Percentiles rank a stretch among this genome's conserved stretches.
Evolutionary conservation across 2,329 filamentous ascomycete genomes (phyloP).

Genomic region (Coniochaeta sp.): DNA sequence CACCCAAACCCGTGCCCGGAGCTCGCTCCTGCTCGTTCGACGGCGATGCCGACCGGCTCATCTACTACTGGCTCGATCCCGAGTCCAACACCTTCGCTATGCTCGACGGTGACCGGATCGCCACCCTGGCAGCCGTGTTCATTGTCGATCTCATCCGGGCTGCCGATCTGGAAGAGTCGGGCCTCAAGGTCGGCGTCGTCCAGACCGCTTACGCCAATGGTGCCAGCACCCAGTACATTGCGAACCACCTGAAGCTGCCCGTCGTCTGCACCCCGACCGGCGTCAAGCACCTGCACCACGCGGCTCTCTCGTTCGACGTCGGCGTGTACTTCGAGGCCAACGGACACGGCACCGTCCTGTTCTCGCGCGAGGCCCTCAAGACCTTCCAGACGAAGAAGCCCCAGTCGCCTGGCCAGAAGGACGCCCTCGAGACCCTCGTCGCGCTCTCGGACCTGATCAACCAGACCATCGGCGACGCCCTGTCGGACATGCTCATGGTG

Average conservation of each 20-base stretch:
- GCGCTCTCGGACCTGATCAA: slow-evolving; percentile 91
- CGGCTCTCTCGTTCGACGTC: slow-evolving; percentile 89
- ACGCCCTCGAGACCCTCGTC: slow-evolving; percentile 76
- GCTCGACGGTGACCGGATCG: slow-evolving; percentile 93
- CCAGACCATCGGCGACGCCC: slow-evolving; percentile 92
- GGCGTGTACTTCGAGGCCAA: slow-evolving; percentile 99
- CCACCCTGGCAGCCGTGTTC: slow-evolving; percentile 87
- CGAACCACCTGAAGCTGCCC: slow-evolving; percentile 79
- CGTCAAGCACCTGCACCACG: slow-evolving; percentile 96
- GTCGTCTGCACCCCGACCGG: slow-evolving; percentile 92
- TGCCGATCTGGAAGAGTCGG: slow-evolving; percentile 63
- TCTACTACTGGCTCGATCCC: slow-evolving; percentile 88
- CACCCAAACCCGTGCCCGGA: slow-evolving; percentile 64
- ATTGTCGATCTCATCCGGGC: slow-evolving; percentile 80
- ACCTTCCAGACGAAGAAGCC: slow-evolving; percentile 74
- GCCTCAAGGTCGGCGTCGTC: slow-evolving; percentile 86
- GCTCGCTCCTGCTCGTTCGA: slow-evolving; percentile 87
- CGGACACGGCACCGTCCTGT: slow-evolving; percentile 93
- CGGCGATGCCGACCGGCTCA: slow-evolving; percentile 89
- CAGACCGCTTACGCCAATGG: slow-evolving; percentile 98
- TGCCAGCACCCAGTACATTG: slow-evolving; percentile 85
- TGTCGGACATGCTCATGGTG: slow-evolving; percentile 92
- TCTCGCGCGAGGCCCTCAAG: slow-evolving; percentile 76
- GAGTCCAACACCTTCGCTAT: slow-evolving; percentile 74
- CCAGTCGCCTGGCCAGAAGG: slow-evolving; percentile 85